Base-by-base conservation (phyloP, 148 eudicot genomes). In the Rhododendron henanense region DNA sequence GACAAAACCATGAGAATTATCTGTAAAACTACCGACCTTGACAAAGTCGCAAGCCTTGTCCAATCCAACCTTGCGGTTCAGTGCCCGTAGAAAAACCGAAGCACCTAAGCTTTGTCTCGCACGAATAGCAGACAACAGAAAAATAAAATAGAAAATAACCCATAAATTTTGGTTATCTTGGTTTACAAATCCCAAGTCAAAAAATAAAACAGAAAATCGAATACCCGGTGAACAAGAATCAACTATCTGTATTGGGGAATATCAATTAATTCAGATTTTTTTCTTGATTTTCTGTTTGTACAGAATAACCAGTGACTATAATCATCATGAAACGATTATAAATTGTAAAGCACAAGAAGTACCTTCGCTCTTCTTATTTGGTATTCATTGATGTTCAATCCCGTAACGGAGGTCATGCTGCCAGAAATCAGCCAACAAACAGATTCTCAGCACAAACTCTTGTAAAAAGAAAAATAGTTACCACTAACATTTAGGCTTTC, bases 41-140 rank as follows among this genome's bases (percentile, higher is more conserved):
- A 95, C 93, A 87, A 95, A 95, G 86, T 93, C 88, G 80, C 99
- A 96, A 74, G 94, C 93, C 91, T 91, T 89, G 45, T 93, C 94
- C 78, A 96, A 92, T 83, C 98, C 98, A 35, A 93, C 96, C 71
- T 84, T 81, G 53, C 89, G 92, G 89, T 96, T 96, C 83, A 96
- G 88, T 89, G 84, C 92, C 99, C 95, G 92, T 44, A 86, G 47
- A 71, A 71, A 59, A 84, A 55, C 74, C 51, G 41, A 55, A 82
- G 31, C 81, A 19, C n/a, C 9, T 3, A 82, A 76, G 19, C 15
- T 59, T 47, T 28, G 44, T 57, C 48, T 59, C 15, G 35, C 73
- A 2, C 63, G 33, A 85, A 28, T 10, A 5, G 39, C 0, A 37
- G 44, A 71, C 16, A 50, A 28, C 31, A 28, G 31, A 28, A 28